A percentile compares a stretch with the other conserved stretches of the same genome.
phyloP scores from a whole-genome alignment of 1,139 yeast genomes.

The Hyphopichia burtonii region DNA sequence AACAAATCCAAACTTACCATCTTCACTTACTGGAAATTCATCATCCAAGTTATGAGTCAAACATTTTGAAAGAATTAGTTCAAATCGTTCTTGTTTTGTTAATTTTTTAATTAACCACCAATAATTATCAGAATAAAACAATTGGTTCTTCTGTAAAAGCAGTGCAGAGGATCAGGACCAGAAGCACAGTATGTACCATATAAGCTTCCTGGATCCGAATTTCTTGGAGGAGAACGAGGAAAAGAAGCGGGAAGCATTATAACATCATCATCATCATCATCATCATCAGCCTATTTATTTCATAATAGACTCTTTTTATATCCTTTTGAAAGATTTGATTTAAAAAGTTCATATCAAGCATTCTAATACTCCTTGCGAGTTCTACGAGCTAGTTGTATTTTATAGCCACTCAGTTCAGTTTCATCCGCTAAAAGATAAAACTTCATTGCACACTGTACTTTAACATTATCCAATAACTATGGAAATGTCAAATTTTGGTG shows the following conservation, averaged over 20 bases:
- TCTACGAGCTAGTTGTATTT: too few relatives aligned
- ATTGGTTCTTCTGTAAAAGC: conserved; percentile 87
- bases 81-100: conserved; percentile 35
- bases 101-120: conserved; percentile 93
- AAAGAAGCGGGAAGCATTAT: conserved; percentile 53
- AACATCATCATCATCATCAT: conserved; percentile 18
- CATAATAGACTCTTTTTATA: too few relatives aligned
- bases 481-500: too few relatives aligned
- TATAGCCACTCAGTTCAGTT: too few relatives aligned
- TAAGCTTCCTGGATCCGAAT: conserved; percentile 77
- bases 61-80: conserved; percentile 7
- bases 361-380: too few relatives aligned
- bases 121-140: conserved; percentile 78
- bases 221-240: conserved; percentile 80
- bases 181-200: conserved; percentile 85
- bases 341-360: too few relatives aligned
- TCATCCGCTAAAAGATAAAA: too few relatives aligned
- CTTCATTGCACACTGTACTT: too few relatives aligned
- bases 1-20: conserved; percentile 78
- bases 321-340: too few relatives aligned
- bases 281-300: too few relatives aligned
- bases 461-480: too few relatives aligned
- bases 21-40: conserved; percentile 44
- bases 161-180: conserved; percentile 95
- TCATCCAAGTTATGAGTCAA: conserved; percentile 7